Percentiles rank a stretch among this genome's conserved stretches.
These are phyloP conservation scores for Gardenia jasminoides DNA, from an alignment of 257 asterid species.

Conservation along the genomic window DNA sequence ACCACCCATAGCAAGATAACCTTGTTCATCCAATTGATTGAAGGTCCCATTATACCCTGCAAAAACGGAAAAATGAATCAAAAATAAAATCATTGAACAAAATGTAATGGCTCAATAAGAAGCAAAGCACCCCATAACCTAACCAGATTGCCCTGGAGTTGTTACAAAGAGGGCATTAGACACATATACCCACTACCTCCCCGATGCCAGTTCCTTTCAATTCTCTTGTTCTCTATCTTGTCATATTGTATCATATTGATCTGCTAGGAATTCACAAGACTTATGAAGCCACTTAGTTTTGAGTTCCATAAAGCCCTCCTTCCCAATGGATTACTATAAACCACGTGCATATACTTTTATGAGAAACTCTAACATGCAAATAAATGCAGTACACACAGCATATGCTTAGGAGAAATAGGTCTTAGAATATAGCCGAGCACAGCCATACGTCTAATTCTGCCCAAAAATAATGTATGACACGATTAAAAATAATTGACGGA, in stretches of 20 bases:
- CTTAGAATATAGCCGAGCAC: neutral
- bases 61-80: constrained; percentile 4
- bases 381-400: neutral
- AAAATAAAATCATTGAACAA: neutral
- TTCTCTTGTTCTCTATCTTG: too few relatives aligned
- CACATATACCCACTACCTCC: neutral
- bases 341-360: neutral
- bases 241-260: neutral
- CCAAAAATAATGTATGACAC: neutral
- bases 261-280: neutral
- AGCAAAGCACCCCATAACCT: neutral
- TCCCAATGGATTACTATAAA: neutral
- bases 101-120: neutral
- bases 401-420: neutral
- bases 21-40: constrained; percentile 58
- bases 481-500: neutral
- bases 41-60: constrained; percentile 53
- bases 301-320: neutral
- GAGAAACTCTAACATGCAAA: neutral
- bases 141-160: too few relatives aligned
- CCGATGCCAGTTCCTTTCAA: neutral
- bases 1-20: constrained; percentile 36
- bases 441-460: neutral
- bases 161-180: too few relatives aligned
- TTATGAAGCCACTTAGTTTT: neutral